Conservation (phyloP, 495 filamentous ascomycete species). For the Bombardia bombarda region DNA sequence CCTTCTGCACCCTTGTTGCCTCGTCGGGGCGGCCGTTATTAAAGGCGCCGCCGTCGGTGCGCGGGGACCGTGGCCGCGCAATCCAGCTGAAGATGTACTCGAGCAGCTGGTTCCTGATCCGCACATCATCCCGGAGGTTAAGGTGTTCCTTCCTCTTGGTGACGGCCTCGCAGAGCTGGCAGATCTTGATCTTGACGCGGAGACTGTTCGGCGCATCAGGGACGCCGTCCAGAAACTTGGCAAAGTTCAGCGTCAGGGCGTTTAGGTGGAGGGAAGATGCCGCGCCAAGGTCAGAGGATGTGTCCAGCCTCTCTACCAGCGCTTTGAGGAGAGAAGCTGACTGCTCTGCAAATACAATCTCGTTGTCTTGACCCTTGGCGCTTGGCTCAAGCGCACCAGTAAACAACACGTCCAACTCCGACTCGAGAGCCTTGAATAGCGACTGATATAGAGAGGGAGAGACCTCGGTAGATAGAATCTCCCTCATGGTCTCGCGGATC, state of each 20-base stretch:
- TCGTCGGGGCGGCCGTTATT: slow-evolving; percentile 36
- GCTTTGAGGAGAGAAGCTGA: slow-evolving; percentile 52
- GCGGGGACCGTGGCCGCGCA: slow-evolving; percentile 42
- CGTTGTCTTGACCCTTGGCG: slow-evolving; percentile 45
- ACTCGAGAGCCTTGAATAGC: slow-evolving; percentile 52
- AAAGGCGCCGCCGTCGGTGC: slow-evolving; percentile 11
- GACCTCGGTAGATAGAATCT: slow-evolving; percentile 53
- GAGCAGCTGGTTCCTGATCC: slow-evolving; percentile 55
- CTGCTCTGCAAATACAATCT: slow-evolving; percentile 58
- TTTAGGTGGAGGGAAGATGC: slow-evolving; percentile 53
- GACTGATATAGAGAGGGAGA: slow-evolving; percentile 50
- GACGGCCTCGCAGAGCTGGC: slow-evolving; percentile 54
- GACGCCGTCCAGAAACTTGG: slow-evolving; percentile 50
- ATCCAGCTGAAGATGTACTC: slow-evolving; percentile 61
- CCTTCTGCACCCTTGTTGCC: slow-evolving; percentile 45
- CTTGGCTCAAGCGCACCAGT: slow-evolving; percentile 41
- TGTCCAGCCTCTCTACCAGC: slow-evolving; percentile 53
- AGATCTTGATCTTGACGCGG: slow-evolving; percentile 58
- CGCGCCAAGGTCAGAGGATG: slow-evolving; percentile 47
- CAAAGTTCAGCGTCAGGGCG: slow-evolving; percentile 50
- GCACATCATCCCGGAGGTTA: slow-evolving; percentile 56
- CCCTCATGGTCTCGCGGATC: slow-evolving; percentile 54
- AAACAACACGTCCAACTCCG: slow-evolving; percentile 51
- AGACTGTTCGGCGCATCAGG: slow-evolving; percentile 43
- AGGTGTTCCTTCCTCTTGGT: slow-evolving; percentile 58